Base-by-base conservation (phyloP, 352 stramenopile species). In the Thalassiosira livingstoniorum region DNA sequence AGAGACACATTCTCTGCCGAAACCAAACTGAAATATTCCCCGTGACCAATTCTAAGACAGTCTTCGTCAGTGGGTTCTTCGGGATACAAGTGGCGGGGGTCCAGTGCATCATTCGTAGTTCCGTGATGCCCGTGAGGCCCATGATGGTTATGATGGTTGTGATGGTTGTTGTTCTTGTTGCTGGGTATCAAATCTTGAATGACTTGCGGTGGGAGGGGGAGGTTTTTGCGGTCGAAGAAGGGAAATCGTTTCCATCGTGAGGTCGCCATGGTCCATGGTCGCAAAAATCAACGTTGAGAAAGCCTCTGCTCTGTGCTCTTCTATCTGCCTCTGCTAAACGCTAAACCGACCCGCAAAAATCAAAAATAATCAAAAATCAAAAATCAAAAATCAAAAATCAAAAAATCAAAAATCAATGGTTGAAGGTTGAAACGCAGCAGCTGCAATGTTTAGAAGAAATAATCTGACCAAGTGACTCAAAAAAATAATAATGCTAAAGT, bases 241-340 rank as follows among this genome's bases (percentile, higher is more conserved):
- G 87, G 83, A 75, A 95, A 94, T 18, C 90, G 87, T 67, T 93
- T 93, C 90, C 90, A 94, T 11, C 90, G 85, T 21, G 87, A 92
- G 75, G 60, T 82, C 54, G 75, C 60, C 80, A 80, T 87, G 62
- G 45, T 80, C 18, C 27, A 51, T 18, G 18, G 42, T n/a, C n/a
- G n/a, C n/a, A n/a, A n/a, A n/a, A n/a, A n/a, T n/a, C n/a, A n/a
- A n/a, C n/a, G n/a, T n/a, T n/a, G n/a, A n/a, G n/a, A n/a, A n/a
- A n/a, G n/a, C n/a, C n/a, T n/a, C n/a, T n/a, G n/a, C n/a, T n/a
- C n/a, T n/a, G n/a, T n/a, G n/a, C n/a, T n/a, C n/a, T n/a, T n/a
- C n/a, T n/a, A n/a, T n/a, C n/a, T n/a, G n/a, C n/a, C n/a, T n/a
- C n/a, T n/a, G n/a, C n/a, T n/a, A n/a, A n/a, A n/a, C n/a, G n/a